A percentile compares a stretch with the other conserved stretches of the same genome.
Evolutionary conservation across 2,329 filamentous ascomycete species (phyloP).

Genomic region (Xylaria sp.): DNA sequence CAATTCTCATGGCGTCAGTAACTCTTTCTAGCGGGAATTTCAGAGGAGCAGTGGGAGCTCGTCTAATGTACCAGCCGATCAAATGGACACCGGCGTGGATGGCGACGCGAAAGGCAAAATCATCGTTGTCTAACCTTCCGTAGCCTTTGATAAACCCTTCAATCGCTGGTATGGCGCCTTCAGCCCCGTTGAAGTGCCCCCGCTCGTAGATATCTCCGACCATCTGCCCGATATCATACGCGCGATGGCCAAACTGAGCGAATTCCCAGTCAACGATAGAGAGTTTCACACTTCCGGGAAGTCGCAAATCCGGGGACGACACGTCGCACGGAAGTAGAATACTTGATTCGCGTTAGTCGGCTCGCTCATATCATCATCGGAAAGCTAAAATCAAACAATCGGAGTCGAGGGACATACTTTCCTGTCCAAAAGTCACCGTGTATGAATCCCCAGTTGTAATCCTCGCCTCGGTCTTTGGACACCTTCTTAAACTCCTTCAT

Average conservation of each 20-base stretch:
- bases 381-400: background rate
- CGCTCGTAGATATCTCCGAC: slow-evolving; percentile 55
- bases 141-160: slow-evolving; percentile 54
- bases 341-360: slow-evolving; percentile 8
- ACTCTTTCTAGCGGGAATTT: background rate
- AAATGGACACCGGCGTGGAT: slow-evolving; percentile 56
- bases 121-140: slow-evolving; percentile 48
- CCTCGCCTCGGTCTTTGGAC: background rate
- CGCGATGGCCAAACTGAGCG: slow-evolving; percentile 52
- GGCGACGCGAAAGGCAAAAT: slow-evolving; percentile 51
- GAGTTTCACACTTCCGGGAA: slow-evolving; percentile 36
- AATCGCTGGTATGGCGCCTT: slow-evolving; percentile 48
- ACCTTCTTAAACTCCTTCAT: slow-evolving; percentile 9
- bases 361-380: background rate
- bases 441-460: slow-evolving; percentile 44
- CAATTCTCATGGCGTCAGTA: slow-evolving; percentile 17
- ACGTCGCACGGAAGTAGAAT: slow-evolving; percentile 4
- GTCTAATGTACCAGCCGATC: slow-evolving; percentile 38
- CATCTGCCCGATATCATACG: slow-evolving; percentile 55
- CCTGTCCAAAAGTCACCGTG: slow-evolving; percentile 57
- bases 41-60: slow-evolving; percentile 17
- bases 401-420: slow-evolving; percentile 50
- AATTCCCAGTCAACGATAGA: slow-evolving; percentile 57
- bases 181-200: slow-evolving; percentile 49
- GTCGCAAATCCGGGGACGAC: background rate